Evolutionary conservation across 805 yeast genomes (phyloP).

Genomic region (Pichia deserticola): DNA sequence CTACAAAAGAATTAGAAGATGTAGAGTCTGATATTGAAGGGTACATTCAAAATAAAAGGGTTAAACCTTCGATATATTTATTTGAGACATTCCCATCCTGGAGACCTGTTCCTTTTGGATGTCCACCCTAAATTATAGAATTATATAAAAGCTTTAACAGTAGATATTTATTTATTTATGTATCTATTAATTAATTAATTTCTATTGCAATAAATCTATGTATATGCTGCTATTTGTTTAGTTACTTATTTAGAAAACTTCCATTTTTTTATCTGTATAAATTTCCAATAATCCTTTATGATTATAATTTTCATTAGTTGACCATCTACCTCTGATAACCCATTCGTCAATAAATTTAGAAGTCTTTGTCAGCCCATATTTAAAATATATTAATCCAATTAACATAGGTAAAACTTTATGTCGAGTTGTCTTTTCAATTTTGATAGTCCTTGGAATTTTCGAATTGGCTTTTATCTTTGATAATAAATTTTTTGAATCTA

Average conservation of each 20-base stretch:
- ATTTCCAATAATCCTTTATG: constrained; percentile 25
- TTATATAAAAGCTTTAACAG: not conserved
- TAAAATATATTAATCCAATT: constrained; percentile 22
- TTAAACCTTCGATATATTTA: constrained; percentile 6
- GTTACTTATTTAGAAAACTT: not conserved
- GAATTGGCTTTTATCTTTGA: not conserved
- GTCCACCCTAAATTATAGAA: constrained; percentile 6
- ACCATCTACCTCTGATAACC: constrained; percentile 20
- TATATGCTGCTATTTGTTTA: too few species aligned
- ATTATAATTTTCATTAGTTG: constrained; percentile 11
- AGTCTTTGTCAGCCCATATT: constrained; percentile 17
- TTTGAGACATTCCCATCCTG: constrained; percentile 35
- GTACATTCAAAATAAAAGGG: constrained; percentile 2
- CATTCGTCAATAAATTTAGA: constrained; percentile 22
- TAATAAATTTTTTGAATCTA: constrained; percentile 7
- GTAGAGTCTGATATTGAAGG: not conserved
- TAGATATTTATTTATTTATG: not conserved
- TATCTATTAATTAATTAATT: too few species aligned
- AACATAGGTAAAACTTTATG: constrained; percentile 17
- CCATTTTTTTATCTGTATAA: constrained; percentile 8
- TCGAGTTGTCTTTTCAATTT: constrained; percentile 14
- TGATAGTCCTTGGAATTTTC: constrained; percentile 8
- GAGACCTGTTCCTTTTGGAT: constrained; percentile 53
- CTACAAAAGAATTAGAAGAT: constrained; percentile 6
- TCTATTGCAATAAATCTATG: too few species aligned